Conservation (phyloP, 139 green algal genomes). For the Picochlorum sp. region DNA sequence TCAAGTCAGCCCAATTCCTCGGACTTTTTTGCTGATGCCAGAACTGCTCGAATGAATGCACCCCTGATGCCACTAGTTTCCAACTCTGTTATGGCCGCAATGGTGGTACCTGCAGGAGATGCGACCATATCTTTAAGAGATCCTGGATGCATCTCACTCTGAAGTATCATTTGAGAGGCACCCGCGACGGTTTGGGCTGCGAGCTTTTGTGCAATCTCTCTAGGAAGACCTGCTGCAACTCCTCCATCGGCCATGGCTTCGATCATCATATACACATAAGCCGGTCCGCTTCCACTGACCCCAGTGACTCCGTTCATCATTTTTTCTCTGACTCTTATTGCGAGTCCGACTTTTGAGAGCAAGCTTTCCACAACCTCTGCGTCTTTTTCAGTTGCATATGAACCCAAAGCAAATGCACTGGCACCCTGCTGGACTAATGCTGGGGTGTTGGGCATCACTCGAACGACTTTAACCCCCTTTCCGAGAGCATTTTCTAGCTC, state of each 20-base stretch:
- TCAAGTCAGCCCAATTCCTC: constrained; percentile 29
- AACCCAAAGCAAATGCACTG: constrained; percentile 19
- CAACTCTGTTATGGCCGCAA: constrained; percentile 52
- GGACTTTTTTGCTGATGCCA: constrained; percentile 29
- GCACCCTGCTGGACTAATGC: constrained; percentile 66
- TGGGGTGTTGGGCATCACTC: constrained; percentile 90
- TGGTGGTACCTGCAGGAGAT: constrained; percentile 40
- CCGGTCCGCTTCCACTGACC: constrained; percentile 77
- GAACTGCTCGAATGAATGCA: constrained; percentile 58
- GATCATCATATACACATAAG: constrained; percentile 80
- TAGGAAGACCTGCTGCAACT: constrained; percentile 55
- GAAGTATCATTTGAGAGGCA: constrained; percentile 37
- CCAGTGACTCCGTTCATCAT: constrained; percentile 84
- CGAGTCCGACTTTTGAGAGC: constrained; percentile 25
- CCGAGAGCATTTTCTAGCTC: constrained; percentile 17
- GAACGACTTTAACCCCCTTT: constrained; percentile 6
- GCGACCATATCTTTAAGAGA: constrained; percentile 63
- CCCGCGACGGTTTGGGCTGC: constrained; percentile 65
- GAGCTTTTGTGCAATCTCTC: constrained; percentile 53
- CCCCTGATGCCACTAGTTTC: constrained; percentile 45
- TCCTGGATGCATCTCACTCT: constrained; percentile 34
- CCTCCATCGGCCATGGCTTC: constrained; percentile 71
- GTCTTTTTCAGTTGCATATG: constrained; percentile 37
- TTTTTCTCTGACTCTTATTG: constrained; percentile 58
- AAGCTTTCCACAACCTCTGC: constrained; percentile 39